These are phyloP conservation scores for Vitis amurensis DNA, from an alignment of 164 flowering plant genomes.

Conservation along the genomic window DNA sequence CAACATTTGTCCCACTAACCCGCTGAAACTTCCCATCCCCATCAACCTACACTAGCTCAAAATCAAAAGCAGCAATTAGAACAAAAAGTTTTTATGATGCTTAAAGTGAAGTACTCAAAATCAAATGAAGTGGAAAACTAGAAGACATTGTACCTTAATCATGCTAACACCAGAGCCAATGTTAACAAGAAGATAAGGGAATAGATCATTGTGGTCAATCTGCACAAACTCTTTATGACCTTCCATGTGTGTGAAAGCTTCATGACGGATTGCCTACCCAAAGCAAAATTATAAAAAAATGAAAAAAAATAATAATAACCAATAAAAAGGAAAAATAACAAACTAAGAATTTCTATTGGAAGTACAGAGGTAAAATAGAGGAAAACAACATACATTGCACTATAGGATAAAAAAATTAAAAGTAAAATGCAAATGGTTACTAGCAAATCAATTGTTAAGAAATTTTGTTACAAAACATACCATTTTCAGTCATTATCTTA, in stretches of 20 bases:
- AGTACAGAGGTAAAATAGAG: neutral
- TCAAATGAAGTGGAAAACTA: neutral
- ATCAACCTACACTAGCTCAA: constrained; percentile 66
- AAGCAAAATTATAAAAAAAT: constrained; percentile 5
- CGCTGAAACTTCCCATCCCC: constrained; percentile 93
- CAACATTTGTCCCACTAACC: constrained; percentile 97
- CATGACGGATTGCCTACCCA: constrained; percentile 92
- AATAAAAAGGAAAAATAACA: neutral
- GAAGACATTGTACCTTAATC: constrained; percentile 68
- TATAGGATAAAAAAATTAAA: too few relatives aligned
- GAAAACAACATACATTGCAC: neutral
- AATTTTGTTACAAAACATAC: too few relatives aligned
- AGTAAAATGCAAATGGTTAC: too few relatives aligned
- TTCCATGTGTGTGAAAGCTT: constrained; percentile 98
- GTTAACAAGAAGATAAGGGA: constrained; percentile 94
- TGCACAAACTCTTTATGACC: constrained; percentile 97
- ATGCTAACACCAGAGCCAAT: constrained; percentile 98
- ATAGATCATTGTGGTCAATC: constrained; percentile 87
- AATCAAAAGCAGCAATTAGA: constrained; percentile 5
- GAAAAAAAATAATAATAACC: neutral
- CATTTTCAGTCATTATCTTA: too few relatives aligned
- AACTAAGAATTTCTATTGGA: neutral
- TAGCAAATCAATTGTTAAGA: too few relatives aligned
- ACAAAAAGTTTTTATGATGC: neutral
- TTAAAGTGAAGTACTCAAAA: neutral